These are phyloP conservation scores for Ceratocystis ficicola DNA, from an alignment of 2,329 filamentous ascomycete species.

Conservation along the genomic window DNA sequence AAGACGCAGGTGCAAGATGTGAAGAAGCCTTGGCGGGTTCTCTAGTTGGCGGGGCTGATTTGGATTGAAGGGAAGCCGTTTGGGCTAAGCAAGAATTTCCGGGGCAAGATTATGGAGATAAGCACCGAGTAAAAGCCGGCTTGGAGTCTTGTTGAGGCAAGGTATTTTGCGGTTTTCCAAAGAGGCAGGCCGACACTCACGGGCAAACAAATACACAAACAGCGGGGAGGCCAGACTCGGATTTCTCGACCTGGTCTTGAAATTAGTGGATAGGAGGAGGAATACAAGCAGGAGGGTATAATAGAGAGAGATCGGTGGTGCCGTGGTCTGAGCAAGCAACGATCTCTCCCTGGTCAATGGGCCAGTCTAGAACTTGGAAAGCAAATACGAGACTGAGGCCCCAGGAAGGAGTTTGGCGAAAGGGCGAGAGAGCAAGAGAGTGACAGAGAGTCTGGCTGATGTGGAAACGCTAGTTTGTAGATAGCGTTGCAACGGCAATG, in stretches of 20 bases:
- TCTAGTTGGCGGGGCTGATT: neutral
- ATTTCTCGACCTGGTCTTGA: neutral
- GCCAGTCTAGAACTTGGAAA: constrained; percentile 8
- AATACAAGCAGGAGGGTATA: neutral
- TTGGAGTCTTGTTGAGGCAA: neutral
- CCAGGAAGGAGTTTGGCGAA: neutral
- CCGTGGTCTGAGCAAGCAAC: constrained; percentile 14
- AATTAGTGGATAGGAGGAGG: neutral
- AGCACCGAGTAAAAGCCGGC: neutral
- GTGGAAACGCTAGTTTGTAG: neutral
- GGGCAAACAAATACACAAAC: too few species aligned
- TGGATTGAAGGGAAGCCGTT: neutral
- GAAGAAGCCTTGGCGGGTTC: neutral
- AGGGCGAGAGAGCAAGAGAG: too few species aligned
- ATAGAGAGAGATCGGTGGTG: constrained; percentile 17
- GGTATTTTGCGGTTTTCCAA: too few species aligned
- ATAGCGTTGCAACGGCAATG: neutral
- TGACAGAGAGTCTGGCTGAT: neutral
- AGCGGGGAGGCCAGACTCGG: too few species aligned
- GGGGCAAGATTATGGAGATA: neutral
- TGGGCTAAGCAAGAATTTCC: neutral
- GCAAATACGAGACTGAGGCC: neutral
- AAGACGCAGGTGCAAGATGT: neutral
- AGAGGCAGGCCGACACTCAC: too few species aligned
- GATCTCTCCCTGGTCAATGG: constrained; percentile 18